These are phyloP conservation scores for Stephanodiscus minutulus DNA, from an alignment of 108 stramenopile species.

Conservation along the genomic window DNA sequence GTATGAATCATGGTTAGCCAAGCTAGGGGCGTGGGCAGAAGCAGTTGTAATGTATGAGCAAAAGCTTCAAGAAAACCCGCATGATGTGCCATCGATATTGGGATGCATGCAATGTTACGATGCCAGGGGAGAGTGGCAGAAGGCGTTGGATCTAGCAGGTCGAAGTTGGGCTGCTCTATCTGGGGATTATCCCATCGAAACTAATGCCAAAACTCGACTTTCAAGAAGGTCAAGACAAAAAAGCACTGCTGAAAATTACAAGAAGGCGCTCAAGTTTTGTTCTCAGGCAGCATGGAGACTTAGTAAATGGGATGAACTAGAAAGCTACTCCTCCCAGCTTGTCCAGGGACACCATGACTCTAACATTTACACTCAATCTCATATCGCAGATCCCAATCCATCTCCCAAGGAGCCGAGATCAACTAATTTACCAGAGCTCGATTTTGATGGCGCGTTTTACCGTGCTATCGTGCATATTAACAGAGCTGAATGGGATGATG, in stretches of 20 bases:
- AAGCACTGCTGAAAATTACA: slow-evolving; percentile 42
- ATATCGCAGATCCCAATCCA: slow-evolving; percentile 16
- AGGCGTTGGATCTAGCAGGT: slow-evolving; percentile 82
- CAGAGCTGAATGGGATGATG: slow-evolving; percentile 75
- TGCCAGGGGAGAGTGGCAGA: slow-evolving; percentile 93
- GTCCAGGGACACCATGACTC: slow-evolving; percentile 45
- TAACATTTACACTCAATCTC: slow-evolving; percentile 3
- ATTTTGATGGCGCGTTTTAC: slow-evolving; percentile 93
- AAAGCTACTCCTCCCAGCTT: slow-evolving; percentile 74
- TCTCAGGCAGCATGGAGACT: slow-evolving; percentile 93
- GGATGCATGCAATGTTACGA: slow-evolving; percentile 96
- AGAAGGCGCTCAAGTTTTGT: slow-evolving; percentile 82
- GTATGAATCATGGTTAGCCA: slow-evolving; percentile 93
- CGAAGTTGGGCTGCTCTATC: slow-evolving; percentile 66
- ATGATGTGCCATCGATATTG: slow-evolving; percentile 82
- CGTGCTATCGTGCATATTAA: slow-evolving; percentile 92
- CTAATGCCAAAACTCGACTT: slow-evolving; percentile 4
- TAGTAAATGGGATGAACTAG: slow-evolving; percentile 92
- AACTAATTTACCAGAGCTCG: slow-evolving; percentile 53
- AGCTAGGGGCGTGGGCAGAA: slow-evolving; percentile 95
- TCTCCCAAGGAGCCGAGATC: slow-evolving; percentile 36
- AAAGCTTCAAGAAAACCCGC: slow-evolving; percentile 73
- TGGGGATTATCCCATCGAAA: slow-evolving; percentile 24
- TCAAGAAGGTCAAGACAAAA: slow-evolving; percentile 17
- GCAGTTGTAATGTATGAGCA: slow-evolving; percentile 85